Percentiles rank a stretch among this genome's conserved stretches.
These are phyloP conservation scores for Trichoderma semiorbis DNA, from an alignment of 2,329 filamentous ascomycete genomes.

Conservation along the genomic window DNA sequence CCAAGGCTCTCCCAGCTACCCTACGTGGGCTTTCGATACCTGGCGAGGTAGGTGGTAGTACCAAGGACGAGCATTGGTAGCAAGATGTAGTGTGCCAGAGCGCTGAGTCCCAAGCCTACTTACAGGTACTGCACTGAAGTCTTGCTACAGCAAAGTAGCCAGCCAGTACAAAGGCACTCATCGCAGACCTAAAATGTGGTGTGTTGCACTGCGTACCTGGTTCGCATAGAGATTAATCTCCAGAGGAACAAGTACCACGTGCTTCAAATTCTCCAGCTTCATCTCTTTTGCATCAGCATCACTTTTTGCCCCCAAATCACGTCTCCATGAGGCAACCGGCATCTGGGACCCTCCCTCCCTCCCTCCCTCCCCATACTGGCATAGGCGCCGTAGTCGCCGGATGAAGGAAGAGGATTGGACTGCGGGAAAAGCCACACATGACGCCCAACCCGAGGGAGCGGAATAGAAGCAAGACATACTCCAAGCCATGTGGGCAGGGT, in stretches of 20 bases:
- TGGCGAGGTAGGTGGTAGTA: neutral
- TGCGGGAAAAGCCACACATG: slow-evolving; percentile 8
- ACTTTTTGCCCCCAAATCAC: neutral
- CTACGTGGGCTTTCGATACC: neutral
- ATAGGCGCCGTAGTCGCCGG: slow-evolving; percentile 3
- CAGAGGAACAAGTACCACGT: neutral
- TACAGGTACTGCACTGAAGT: neutral
- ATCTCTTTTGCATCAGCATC: neutral
- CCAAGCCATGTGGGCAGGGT: slow-evolving; percentile 14
- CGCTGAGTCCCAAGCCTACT: neutral
- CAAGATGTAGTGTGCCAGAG: neutral
- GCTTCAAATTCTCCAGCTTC: slow-evolving; percentile 7
- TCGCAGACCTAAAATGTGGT: neutral
- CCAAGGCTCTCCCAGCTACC: neutral
- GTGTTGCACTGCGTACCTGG: slow-evolving; percentile 6
- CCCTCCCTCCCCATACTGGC: neutral
- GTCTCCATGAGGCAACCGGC: slow-evolving; percentile 2
- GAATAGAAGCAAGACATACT: slow-evolving; percentile 17
- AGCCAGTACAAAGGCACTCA: neutral
- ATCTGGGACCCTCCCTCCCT: neutral
- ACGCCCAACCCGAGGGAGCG: slow-evolving; percentile 6
- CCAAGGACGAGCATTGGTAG: neutral
- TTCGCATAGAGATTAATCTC: slow-evolving; percentile 14
- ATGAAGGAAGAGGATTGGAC: slow-evolving; percentile 4
- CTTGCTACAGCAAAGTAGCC: neutral